Conservation (phyloP, 441 rosid species). For the Geranium incanum region DNA sequence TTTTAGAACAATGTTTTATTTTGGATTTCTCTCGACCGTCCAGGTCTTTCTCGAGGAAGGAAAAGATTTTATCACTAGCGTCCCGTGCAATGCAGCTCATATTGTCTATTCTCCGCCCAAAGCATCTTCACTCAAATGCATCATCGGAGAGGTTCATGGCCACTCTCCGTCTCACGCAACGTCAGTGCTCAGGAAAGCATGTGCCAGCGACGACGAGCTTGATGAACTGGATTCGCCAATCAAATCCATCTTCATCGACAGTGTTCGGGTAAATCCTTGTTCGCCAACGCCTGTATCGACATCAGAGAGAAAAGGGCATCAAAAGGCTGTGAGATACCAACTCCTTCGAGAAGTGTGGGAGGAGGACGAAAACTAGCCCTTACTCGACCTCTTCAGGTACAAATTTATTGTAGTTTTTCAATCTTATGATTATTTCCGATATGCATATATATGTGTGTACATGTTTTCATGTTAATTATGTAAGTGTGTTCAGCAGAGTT, state of each 20-base stretch:
- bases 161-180: constrained; percentile 46
- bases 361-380: constrained; percentile 7
- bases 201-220: constrained; percentile 87
- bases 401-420: neutral
- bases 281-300: constrained; percentile 34
- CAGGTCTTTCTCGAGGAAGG: constrained; percentile 43
- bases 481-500: neutral
- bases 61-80: constrained; percentile 36
- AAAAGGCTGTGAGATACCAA: constrained; percentile 56
- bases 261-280: constrained; percentile 33
- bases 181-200: constrained; percentile 53
- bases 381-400: constrained; percentile 1
- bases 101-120: constrained; percentile 57
- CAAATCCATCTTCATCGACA: constrained; percentile 40
- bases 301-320: constrained; percentile 38
- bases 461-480: neutral
- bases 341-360: constrained; percentile 79
- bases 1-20: neutral
- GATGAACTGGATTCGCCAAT: constrained; percentile 81
- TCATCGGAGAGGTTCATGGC: constrained; percentile 45
- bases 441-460: too few species aligned
- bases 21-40: neutral
- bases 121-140: constrained; percentile 38
- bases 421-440: neutral
- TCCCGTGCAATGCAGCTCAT: constrained; percentile 60